phyloP scores from a whole-genome alignment of 2,329 filamentous ascomycete genomes.

The Aspergillus pseudoglaucus region DNA sequence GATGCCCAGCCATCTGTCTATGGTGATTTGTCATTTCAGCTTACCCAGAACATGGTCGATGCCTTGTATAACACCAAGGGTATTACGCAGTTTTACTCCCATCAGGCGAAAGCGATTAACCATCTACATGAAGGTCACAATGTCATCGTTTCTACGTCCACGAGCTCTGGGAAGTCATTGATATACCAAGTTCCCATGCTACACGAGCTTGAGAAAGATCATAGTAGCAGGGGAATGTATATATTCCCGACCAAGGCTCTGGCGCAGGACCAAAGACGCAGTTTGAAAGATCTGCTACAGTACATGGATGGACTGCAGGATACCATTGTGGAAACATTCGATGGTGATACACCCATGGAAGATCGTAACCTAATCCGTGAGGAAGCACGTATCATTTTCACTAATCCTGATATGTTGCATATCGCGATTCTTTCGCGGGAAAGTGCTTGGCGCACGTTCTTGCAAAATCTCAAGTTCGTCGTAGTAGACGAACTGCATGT shows the following conservation, averaged over 20 bases:
- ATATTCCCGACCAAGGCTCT: slow-evolving; percentile 97
- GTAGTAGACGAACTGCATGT: slow-evolving; percentile 91
- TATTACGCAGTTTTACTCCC: slow-evolving; percentile 80
- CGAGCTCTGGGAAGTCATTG: slow-evolving; percentile 93
- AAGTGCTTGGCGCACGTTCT: slow-evolving; percentile 75
- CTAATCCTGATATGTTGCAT: slow-evolving; percentile 97
- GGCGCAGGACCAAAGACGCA: slow-evolving; percentile 87
- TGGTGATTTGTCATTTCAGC: slow-evolving; percentile 74
- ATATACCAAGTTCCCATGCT: slow-evolving; percentile 95
- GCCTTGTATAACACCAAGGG: slow-evolving; percentile 86
- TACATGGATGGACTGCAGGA: slow-evolving; percentile 74
- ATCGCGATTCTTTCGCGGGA: slow-evolving; percentile 90
- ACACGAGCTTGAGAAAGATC: slow-evolving; percentile 73
- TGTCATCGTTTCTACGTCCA: slow-evolving; percentile 90
- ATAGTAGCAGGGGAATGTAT: slow-evolving; percentile 79
- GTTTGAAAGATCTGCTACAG: slow-evolving; percentile 73
- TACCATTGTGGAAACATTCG: slow-evolving; percentile 82
- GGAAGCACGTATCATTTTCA: slow-evolving; percentile 87
- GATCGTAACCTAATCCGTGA: slow-evolving; percentile 76
- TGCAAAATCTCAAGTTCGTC: slow-evolving; percentile 85
- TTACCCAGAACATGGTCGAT: slow-evolving; percentile 92
- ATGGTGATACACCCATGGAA: slow-evolving; percentile 83
- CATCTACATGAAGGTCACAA: slow-evolving; percentile 72
- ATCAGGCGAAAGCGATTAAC: slow-evolving; percentile 93
- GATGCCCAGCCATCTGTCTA: slow-evolving; percentile 76